Percentiles rank a stretch among this genome's conserved stretches.
These are phyloP conservation scores for Plectranthus barbatus DNA, from an alignment of 257 asterid species.

Conservation along the genomic window DNA sequence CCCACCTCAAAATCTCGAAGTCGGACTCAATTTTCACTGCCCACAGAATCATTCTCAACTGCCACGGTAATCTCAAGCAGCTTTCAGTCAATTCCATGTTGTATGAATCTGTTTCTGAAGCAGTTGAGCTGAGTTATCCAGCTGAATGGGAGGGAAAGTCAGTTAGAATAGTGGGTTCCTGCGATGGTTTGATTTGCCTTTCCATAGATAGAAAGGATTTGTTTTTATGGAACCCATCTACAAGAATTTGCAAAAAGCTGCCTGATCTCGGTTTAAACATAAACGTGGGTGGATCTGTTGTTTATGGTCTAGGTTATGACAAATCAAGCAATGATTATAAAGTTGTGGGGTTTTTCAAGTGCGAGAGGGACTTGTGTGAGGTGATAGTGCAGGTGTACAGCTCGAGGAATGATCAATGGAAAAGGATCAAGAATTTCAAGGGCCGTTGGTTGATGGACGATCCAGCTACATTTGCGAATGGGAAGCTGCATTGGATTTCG, in stretches of 20 bases:
- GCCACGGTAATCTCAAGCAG: slow-evolving; percentile 14
- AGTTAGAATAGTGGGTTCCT: slow-evolving; percentile 35
- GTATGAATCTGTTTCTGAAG: slow-evolving; percentile 16
- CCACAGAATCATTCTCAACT: slow-evolving; percentile 18
- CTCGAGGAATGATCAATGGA: slow-evolving; percentile 43
- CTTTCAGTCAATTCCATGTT: slow-evolving; percentile 27
- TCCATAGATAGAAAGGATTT: slow-evolving; percentile 12
- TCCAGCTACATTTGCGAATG: slow-evolving; percentile 29
- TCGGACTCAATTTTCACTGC: background rate
- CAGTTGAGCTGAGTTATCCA: slow-evolving; percentile 6
- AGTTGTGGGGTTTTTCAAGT: slow-evolving; percentile 36
- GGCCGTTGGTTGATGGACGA: slow-evolving; percentile 23
- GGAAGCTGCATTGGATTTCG: slow-evolving; percentile 53
- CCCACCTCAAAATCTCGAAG: slow-evolving; percentile 21
- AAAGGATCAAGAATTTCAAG: slow-evolving; percentile 19
- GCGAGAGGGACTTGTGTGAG: slow-evolving; percentile 10
- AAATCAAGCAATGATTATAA: slow-evolving; percentile 41
- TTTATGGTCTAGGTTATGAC: slow-evolving; percentile 49
- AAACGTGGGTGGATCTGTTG: background rate
- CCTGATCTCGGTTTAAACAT: slow-evolving; percentile 25
- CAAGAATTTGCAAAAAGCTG: slow-evolving; percentile 27
- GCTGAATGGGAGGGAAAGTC: background rate
- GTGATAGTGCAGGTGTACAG: slow-evolving; percentile 36
- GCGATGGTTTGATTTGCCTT: slow-evolving; percentile 48
- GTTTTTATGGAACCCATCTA: slow-evolving; percentile 43